phyloP scores from a whole-genome alignment of 768 basidiomycete genomes.

The Brasilioporus rufonigricans region DNA sequence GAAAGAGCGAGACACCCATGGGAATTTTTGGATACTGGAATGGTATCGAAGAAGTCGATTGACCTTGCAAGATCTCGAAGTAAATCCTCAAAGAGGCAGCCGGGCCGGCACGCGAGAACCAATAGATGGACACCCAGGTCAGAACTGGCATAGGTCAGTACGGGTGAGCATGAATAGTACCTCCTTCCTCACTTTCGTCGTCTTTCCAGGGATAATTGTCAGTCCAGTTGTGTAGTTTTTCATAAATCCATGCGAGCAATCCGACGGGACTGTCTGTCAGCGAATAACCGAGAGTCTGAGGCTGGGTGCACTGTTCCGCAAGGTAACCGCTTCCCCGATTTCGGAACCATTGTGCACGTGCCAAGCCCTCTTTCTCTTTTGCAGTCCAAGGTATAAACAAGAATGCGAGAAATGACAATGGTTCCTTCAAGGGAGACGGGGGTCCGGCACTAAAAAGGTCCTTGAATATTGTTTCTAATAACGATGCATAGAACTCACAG shows the following conservation, averaged over 20 bases:
- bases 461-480: neutral
- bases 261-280: too few relatives aligned
- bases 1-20: slow-evolving; percentile 49
- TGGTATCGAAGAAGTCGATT: neutral
- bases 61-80: slow-evolving; percentile 39
- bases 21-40: slow-evolving; percentile 32
- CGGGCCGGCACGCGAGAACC: slow-evolving; percentile 57
- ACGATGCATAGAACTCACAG: neutral
- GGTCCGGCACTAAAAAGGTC: slow-evolving; percentile 13
- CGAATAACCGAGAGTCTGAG: slow-evolving; percentile 51
- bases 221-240: slow-evolving; percentile 42
- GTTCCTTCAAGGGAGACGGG: slow-evolving; percentile 29
- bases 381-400: slow-evolving; percentile 27
- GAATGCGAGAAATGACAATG: slow-evolving; percentile 26
- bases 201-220: slow-evolving; percentile 55
- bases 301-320: slow-evolving; percentile 36
- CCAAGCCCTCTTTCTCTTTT: slow-evolving; percentile 24
- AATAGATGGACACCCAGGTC: slow-evolving; percentile 58
- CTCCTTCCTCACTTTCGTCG: slow-evolving; percentile 42
- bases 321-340: slow-evolving; percentile 31
- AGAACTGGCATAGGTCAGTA: slow-evolving; percentile 37
- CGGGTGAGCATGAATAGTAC: slow-evolving; percentile 2
- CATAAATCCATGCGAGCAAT: too few relatives aligned
- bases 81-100: slow-evolving; percentile 57
- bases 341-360: slow-evolving; percentile 15